A percentile compares a stretch with the other conserved stretches of the same genome.
Conservation (phyloP, 257 asterid genomes). For the Scutellaria baicalensis region DNA sequence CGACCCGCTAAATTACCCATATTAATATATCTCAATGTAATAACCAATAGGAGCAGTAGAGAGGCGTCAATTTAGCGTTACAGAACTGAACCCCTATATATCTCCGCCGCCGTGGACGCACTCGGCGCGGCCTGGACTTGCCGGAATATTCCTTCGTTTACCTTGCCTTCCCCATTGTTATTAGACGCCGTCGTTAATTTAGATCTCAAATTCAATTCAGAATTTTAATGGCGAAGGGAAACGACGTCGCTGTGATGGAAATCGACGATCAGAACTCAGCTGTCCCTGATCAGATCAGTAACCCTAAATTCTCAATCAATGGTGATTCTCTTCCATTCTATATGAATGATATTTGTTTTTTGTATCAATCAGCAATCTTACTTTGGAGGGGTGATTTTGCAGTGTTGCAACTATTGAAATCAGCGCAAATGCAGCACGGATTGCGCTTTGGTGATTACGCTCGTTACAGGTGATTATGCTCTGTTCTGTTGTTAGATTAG, state of each 20-base stretch:
- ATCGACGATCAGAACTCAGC: constrained; percentile 48
- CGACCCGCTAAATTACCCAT: neutral
- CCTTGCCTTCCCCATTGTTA: neutral
- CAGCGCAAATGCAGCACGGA: constrained; percentile 99
- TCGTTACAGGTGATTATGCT: constrained; percentile 66
- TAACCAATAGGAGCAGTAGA: neutral
- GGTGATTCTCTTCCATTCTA: constrained; percentile 28
- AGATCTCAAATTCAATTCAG: constrained; percentile 20
- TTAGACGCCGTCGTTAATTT: neutral
- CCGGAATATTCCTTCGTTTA: constrained; percentile 10
- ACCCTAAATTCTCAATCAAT: constrained; percentile 73
- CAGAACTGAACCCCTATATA: neutral
- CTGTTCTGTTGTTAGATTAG: neutral
- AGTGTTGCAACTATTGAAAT: constrained; percentile 87
- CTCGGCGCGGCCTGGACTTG: neutral
- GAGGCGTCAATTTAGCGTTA: neutral
- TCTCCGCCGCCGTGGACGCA: constrained; percentile 9
- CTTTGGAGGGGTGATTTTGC: constrained; percentile 19
- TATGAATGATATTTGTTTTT: neutral
- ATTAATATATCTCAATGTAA: neutral
- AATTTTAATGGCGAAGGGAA: constrained; percentile 48
- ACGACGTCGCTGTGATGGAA: constrained; percentile 59
- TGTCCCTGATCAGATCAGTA: constrained; percentile 45
- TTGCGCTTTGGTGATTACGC: constrained; percentile 88
- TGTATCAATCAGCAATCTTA: neutral